Conservation (phyloP, 2,329 filamentous ascomycete species). For the Ophiosphaerella korrae region DNA sequence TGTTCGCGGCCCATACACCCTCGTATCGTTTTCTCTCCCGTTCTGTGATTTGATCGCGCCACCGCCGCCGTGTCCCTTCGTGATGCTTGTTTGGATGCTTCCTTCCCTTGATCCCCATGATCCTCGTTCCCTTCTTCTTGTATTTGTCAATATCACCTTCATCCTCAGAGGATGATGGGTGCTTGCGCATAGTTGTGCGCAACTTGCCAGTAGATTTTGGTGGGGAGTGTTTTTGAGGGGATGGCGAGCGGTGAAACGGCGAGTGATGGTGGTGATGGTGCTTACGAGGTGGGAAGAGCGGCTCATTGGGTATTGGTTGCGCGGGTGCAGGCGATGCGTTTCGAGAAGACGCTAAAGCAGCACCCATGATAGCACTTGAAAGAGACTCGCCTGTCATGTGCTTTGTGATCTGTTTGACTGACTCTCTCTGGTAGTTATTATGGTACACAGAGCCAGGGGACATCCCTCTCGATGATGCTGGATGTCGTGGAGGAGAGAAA, state of each 20-base stretch:
- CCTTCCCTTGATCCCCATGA: slow-evolving; percentile 48
- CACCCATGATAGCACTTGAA: slow-evolving; percentile 75
- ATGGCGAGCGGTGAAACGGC: slow-evolving; percentile 46
- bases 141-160: slow-evolving; percentile 63
- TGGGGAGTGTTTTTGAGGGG: slow-evolving; percentile 45
- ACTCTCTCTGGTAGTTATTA: slow-evolving; percentile 48
- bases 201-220: slow-evolving; percentile 57
- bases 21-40: slow-evolving; percentile 81
- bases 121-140: slow-evolving; percentile 62
- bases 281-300: slow-evolving; percentile 50
- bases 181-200: slow-evolving; percentile 69
- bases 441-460: slow-evolving; percentile 41
- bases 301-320: slow-evolving; percentile 34
- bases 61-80: slow-evolving; percentile 75
- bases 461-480: slow-evolving; percentile 25
- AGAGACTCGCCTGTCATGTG: slow-evolving; percentile 67
- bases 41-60: slow-evolving; percentile 75
- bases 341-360: slow-evolving; percentile 71
- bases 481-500: slow-evolving; percentile 25
- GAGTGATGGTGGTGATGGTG: slow-evolving; percentile 43
- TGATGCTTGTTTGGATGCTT: slow-evolving; percentile 74
- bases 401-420: slow-evolving; percentile 47
- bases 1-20: slow-evolving; percentile 83
- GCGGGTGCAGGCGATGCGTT: slow-evolving; percentile 47
- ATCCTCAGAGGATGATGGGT: slow-evolving; percentile 46